phyloP scores from a whole-genome alignment of 257 asterid species.

The Penstemon davidsonii region DNA sequence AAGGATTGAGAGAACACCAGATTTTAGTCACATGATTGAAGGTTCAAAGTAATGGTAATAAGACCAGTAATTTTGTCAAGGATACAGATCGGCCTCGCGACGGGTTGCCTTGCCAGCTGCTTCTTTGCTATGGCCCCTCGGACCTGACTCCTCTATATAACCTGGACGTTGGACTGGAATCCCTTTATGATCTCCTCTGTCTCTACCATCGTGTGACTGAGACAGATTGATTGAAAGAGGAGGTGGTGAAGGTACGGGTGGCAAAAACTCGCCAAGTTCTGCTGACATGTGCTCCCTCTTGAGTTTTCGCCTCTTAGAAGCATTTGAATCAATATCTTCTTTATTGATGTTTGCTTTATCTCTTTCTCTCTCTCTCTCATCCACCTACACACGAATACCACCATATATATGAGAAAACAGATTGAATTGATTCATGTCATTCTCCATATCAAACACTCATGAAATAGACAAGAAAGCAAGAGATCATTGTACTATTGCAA shows the following conservation, averaged over 20 bases:
- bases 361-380: slow-evolving; percentile 80
- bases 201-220: slow-evolving; percentile 75
- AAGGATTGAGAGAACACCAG: background rate
- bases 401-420: slow-evolving; percentile 21
- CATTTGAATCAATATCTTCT: slow-evolving; percentile 79
- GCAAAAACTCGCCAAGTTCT: slow-evolving; percentile 93
- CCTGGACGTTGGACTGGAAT: slow-evolving; percentile 61
- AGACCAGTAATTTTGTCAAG: slow-evolving; percentile 34
- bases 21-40: background rate
- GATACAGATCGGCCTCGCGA: slow-evolving; percentile 91
- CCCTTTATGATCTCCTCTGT: slow-evolving; percentile 82
- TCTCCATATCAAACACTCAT: slow-evolving; percentile 17
- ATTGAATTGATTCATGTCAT: background rate
- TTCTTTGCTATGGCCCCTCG: slow-evolving; percentile 80
- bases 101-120: slow-evolving; percentile 66
- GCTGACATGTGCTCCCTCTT: slow-evolving; percentile 80
- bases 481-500: background rate
- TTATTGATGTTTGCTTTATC: slow-evolving; percentile 58
- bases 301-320: slow-evolving; percentile 88
- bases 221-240: slow-evolving; percentile 53
- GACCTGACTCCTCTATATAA: slow-evolving; percentile 78
- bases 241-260: slow-evolving; percentile 59
- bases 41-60: background rate
- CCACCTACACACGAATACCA: slow-evolving; percentile 52
- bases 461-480: slow-evolving; percentile 24